phyloP scores from a whole-genome alignment of 805 yeast genomes.

The Yarrowia porcina region DNA sequence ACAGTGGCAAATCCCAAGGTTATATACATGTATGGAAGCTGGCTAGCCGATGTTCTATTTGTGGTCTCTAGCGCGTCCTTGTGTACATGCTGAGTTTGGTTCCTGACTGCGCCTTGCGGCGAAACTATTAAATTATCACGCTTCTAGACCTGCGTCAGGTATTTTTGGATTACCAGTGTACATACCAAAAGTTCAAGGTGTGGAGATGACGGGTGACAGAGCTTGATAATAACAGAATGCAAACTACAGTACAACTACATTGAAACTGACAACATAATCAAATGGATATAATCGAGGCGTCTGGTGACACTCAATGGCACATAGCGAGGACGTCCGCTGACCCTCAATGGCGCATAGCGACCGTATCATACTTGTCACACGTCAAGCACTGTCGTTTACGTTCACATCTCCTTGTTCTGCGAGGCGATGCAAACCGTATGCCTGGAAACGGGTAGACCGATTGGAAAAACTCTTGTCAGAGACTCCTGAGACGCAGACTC shows the following conservation, averaged over 20 bases:
- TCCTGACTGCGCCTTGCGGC: conserved; percentile 21
- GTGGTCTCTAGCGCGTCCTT: not conserved
- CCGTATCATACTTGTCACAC: not conserved
- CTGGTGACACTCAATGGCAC: no score
- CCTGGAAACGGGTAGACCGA: not conserved
- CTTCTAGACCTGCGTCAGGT: conserved; percentile 7
- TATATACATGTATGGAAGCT: not conserved
- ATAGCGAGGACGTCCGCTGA: no score
- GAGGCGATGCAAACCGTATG: conserved; percentile 17
- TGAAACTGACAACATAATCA: no score
- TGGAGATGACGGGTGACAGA: not conserved
- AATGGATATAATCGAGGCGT: no score
- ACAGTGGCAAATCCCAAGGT: not conserved
- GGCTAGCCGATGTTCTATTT: not conserved
- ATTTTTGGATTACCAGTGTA: not conserved
- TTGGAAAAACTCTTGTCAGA: not conserved
- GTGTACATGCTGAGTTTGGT: not conserved
- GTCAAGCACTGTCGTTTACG: not conserved
- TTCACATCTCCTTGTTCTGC: not conserved
- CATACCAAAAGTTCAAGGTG: not conserved
- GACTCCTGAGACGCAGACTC: not conserved
- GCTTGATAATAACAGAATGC: not conserved
- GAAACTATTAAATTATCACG: not conserved
- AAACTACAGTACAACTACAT: no score
- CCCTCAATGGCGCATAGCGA: no score